phyloP scores from a whole-genome alignment of 1,284 basidiomycete genomes.

The Leccinum angustisporum region DNA sequence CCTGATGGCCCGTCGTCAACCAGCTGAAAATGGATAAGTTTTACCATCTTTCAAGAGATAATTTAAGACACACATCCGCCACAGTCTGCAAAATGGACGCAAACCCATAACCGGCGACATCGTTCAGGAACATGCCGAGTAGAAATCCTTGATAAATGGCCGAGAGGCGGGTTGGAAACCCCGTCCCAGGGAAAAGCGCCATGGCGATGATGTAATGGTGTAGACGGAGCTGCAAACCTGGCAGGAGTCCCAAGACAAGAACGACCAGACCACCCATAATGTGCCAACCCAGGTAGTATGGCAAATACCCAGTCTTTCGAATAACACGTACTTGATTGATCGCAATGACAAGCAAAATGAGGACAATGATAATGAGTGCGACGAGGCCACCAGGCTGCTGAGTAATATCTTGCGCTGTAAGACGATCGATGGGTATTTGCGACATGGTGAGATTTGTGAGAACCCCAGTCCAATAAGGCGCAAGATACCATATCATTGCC shows the following conservation, averaged over 20 bases:
- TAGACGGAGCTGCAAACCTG: slow-evolving; percentile 63
- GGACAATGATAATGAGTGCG: slow-evolving; percentile 68
- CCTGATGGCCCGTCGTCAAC: slow-evolving; percentile 72
- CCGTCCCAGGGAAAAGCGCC: slow-evolving; percentile 74
- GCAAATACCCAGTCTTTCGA: slow-evolving; percentile 79
- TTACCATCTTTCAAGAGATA: slow-evolving; percentile 1
- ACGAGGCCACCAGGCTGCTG: slow-evolving; percentile 71
- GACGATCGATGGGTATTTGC: slow-evolving; percentile 71
- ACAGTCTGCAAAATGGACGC: slow-evolving; percentile 79
- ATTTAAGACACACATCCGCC: slow-evolving; percentile 53
- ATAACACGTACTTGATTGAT: slow-evolving; percentile 83
- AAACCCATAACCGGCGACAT: slow-evolving; percentile 75
- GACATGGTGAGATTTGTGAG: slow-evolving; percentile 65
- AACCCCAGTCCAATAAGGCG: slow-evolving; percentile 80
- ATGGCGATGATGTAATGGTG: slow-evolving; percentile 81
- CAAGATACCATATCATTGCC: slow-evolving; percentile 71
- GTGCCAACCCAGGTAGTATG: slow-evolving; percentile 74
- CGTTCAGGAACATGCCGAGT: slow-evolving; percentile 81
- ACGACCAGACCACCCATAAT: slow-evolving; percentile 63
- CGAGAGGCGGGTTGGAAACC: slow-evolving; percentile 77
- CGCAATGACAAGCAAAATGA: slow-evolving; percentile 59
- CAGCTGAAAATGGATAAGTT: slow-evolving; percentile 39
- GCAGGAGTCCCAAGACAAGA: slow-evolving; percentile 69
- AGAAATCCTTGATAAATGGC: slow-evolving; percentile 80
- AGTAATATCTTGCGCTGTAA: slow-evolving; percentile 69